A percentile compares a stretch with the other conserved stretches of the same genome.
Conservation (phyloP, 345 rosid species). For the Iberis pinnata region DNA sequence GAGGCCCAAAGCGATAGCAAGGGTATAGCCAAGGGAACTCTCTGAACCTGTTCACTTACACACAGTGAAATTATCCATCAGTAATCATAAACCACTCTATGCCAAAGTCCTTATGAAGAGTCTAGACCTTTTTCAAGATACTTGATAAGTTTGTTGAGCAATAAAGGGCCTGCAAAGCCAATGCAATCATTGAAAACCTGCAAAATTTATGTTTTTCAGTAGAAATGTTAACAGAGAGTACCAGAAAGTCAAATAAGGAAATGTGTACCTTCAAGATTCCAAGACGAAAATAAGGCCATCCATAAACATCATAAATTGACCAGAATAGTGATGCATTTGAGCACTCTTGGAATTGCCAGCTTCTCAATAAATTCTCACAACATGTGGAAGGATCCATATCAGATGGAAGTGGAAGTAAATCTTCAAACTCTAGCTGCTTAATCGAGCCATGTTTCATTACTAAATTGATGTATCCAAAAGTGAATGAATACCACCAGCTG, state of each 20-base stretch:
- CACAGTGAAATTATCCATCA: background rate
- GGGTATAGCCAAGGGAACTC: constrained; percentile 48
- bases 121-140: constrained; percentile 71
- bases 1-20: constrained; percentile 68
- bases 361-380: constrained; percentile 44
- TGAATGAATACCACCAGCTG: constrained; percentile 54
- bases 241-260: constrained; percentile 4
- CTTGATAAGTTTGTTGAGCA: constrained; percentile 72
- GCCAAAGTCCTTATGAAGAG: background rate
- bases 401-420: constrained; percentile 62
- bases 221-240: background rate
- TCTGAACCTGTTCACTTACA: constrained; percentile 48
- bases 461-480: constrained; percentile 52
- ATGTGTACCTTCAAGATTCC: constrained; percentile 66
- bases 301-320: constrained; percentile 74
- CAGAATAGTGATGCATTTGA: constrained; percentile 52
- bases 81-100: constrained; percentile 6
- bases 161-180: constrained; percentile 76
- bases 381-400: constrained; percentile 73
- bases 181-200: constrained; percentile 79
- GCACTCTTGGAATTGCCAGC: constrained; percentile 56
- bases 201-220: constrained; percentile 6
- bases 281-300: constrained; percentile 69
- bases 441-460: constrained; percentile 54
- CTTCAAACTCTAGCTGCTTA: constrained; percentile 80